These are phyloP conservation scores for Fonsecaea pedrosoi DNA, from an alignment of 2,329 filamentous ascomycete species.

Conservation along the genomic window DNA sequence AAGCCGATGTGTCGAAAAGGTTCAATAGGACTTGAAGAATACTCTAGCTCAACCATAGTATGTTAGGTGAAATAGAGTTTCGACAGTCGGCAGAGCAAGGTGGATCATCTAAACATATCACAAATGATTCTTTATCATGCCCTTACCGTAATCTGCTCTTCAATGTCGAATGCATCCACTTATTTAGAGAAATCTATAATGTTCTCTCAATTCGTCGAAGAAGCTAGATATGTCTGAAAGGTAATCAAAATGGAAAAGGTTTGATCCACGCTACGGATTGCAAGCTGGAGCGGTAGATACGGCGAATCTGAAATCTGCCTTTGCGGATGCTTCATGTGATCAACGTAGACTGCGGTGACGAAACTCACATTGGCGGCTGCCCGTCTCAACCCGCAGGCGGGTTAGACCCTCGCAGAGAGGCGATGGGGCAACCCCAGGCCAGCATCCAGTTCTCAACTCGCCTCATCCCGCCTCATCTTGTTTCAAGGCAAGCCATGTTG, in stretches of 20 bases:
- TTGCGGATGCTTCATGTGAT: constrained; percentile 3
- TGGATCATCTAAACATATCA: too few species aligned
- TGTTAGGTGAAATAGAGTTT: too few species aligned
- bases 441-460: background rate
- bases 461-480: background rate
- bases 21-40: too few species aligned
- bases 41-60: too few species aligned
- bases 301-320: background rate
- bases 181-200: too few species aligned
- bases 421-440: background rate
- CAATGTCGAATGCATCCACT: too few species aligned
- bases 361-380: background rate
- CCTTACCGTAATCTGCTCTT: too few species aligned
- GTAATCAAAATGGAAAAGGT: background rate
- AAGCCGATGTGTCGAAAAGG: too few species aligned
- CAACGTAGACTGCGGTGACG: background rate
- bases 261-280: background rate
- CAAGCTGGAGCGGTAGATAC: background rate
- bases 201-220: too few species aligned
- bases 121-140: too few species aligned
- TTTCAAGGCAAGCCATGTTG: background rate
- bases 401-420: background rate
- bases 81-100: too few species aligned
- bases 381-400: background rate
- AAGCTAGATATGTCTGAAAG: background rate